Evolutionary conservation across 2,329 filamentous ascomycete species (phyloP).

Genomic region (Trematosphaeria pertusa): DNA sequence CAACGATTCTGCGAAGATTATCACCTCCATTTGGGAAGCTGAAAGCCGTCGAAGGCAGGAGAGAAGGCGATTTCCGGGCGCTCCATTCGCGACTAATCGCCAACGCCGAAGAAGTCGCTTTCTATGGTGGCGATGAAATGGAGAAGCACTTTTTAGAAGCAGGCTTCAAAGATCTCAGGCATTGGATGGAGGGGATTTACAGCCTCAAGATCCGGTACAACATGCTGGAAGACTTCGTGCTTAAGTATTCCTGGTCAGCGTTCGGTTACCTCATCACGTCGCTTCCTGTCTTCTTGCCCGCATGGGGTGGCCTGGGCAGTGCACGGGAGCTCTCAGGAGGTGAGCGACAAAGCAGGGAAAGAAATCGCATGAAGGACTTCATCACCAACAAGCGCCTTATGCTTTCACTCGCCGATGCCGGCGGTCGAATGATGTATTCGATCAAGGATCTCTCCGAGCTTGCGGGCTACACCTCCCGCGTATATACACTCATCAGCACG

Average conservation of each 20-base stretch:
- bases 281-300: slow-evolving; percentile 90
- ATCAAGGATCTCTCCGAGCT: slow-evolving; percentile 98
- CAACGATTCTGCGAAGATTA: slow-evolving; percentile 83
- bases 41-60: slow-evolving; percentile 92
- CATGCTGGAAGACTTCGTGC: slow-evolving; percentile 96
- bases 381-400: slow-evolving; percentile 99
- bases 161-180: slow-evolving; percentile 90
- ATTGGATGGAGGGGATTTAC: slow-evolving; percentile 98
- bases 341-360: slow-evolving; percentile 68
- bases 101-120: slow-evolving; percentile 96
- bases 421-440: slow-evolving; percentile 98
- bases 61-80: slow-evolving; percentile 93
- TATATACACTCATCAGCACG: slow-evolving; percentile 94
- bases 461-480: slow-evolving; percentile 92
- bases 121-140: slow-evolving; percentile 94
- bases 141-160: slow-evolving; percentile 91
- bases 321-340: slow-evolving; percentile 67
- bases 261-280: slow-evolving; percentile 95
- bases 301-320: slow-evolving; percentile 87
- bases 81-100: slow-evolving; percentile 91
- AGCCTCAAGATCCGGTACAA: slow-evolving; percentile 98
- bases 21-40: slow-evolving; percentile 97
- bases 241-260: slow-evolving; percentile 98
- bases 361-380: slow-evolving; percentile 94
- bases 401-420: slow-evolving; percentile 94